These are phyloP conservation scores for Alternaria sp. DNA, from an alignment of 2,329 filamentous ascomycete genomes.

Conservation along the genomic window DNA sequence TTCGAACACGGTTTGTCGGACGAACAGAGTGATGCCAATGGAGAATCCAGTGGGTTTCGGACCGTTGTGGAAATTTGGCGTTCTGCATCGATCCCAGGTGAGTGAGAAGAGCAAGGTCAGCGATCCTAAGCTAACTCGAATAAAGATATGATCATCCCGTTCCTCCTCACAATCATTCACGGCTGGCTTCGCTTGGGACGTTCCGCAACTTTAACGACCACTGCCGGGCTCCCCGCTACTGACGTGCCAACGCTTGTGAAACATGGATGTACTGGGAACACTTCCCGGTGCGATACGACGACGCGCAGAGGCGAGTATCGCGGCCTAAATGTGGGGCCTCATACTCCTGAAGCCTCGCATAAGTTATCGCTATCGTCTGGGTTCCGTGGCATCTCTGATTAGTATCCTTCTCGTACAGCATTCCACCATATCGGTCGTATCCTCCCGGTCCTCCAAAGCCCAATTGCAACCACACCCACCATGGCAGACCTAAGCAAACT, in stretches of 20 bases:
- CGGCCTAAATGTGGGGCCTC: slow-evolving; percentile 2
- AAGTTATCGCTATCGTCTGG: neutral
- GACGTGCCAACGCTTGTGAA: neutral
- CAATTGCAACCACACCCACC: neutral
- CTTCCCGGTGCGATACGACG: neutral
- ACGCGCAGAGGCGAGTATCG: neutral
- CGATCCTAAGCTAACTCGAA: neutral
- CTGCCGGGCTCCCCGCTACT: neutral
- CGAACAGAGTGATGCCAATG: neutral
- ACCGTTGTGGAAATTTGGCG: neutral
- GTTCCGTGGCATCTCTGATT: neutral
- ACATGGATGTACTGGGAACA: slow-evolving; percentile 1
- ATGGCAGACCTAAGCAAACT: slow-evolving; percentile 23
- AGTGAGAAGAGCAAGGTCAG: neutral
- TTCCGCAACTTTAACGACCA: slow-evolving; percentile 4
- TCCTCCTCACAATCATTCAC: neutral
- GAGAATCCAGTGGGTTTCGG: neutral
- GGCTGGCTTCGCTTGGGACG: slow-evolving; percentile 4
- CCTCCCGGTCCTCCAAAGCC: neutral
- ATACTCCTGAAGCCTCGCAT: neutral
- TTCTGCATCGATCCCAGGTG: neutral
- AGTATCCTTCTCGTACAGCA: neutral
- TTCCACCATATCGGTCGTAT: neutral
- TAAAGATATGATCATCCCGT: neutral
- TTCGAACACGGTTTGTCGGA: neutral